Evolutionary conservation across 2,329 filamentous ascomycete species (phyloP), one percentile per base, ranked within the genome.

Genomic region (Knufia petricola): DNA sequence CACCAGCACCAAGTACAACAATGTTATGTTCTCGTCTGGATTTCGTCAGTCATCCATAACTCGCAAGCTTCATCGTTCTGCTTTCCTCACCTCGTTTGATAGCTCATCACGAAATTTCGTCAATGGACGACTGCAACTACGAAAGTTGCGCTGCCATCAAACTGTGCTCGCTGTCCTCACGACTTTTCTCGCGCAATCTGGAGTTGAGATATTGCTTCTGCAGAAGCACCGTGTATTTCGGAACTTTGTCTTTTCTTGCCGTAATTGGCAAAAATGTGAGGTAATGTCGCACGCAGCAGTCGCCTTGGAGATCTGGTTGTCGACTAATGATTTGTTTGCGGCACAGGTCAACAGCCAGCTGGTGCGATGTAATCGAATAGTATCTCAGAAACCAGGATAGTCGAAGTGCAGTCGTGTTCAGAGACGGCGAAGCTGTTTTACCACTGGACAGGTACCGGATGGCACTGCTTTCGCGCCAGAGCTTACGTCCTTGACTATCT

Each of bases 1-100:
- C 87, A 69, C 87, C 85, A 87, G 65, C 60, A 61, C 51, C 39
- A 40, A 52, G 37, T 44, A 55, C 85, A 59, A 88, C 85, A 63
- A 88, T 84, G 66, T 88, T 82, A 63, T 87, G 86, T 71, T 89
- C 85, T 61, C 83, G 80, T 67, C 82, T 85, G 56, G 37, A 45
- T 45, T 8, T 24, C n/a, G 23, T 23, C 40, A 39, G n/a, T 28
- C n/a, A n/a, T n/a, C n/a, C n/a, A 39, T 9, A 31, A 28, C 12
- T 28, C 13, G 23, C n/a, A 17, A 34, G 30, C 24, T 17, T 36
- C 9, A 32, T 17, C 32, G 13, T 21, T 23, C 26, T 23, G 32
- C 17, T 20, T n/a, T 34, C 48, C 49, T 47, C 50, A 58, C 56
- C 56, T 56, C 24, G 54, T 49, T 47, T 58, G 56, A 36, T 55